Base-by-base conservation (phyloP, 2,329 filamentous ascomycete species). In the Sphaerostilbella broomeana region DNA sequence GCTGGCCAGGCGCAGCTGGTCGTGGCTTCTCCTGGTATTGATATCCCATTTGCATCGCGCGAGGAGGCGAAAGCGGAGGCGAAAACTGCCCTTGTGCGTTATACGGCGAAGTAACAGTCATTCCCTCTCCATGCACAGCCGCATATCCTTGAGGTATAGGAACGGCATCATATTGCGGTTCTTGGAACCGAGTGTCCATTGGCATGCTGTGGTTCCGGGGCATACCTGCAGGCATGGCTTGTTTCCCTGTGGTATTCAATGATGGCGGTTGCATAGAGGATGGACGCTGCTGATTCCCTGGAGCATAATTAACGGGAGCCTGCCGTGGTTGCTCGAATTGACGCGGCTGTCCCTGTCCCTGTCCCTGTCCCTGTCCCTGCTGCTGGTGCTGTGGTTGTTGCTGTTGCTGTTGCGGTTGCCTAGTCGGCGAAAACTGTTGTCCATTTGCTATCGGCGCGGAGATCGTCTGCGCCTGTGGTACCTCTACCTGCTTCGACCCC, bases 141-240 rank as follows among this genome's bases (percentile, higher is more conserved):
- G 46, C 41, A 30, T 68, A 67, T 10, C 56, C 54, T 18, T 44
- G 48, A 1, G 64, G 64, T 24, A 66, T 64, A 2, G 64, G 60
- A 1, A 67, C 59, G 10, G 51, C 49, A 3, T 50, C 61, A 25
- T 67, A 67, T 19, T 54, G 53, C 10, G 56, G 62, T 31, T 64
- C 63, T 21, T 35, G 28, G 8, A 34, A 30, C 9, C 32, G 12
- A 20, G 32, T 10, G 5, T 20, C 32, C 16, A 26, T 18, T 19
- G 34, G 20, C 35, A 43, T 24, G 13, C 36, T 30, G 34, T 39
- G 24, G 7, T 11, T 12, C 21, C 21, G n/a, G 11, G 24, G 26
- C 15, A 17, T 17, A 11, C 12, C 12, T 2, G n/a, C n/a, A n/a
- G 28, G n/a, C 13, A 16, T 15, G 28, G 17, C 28, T 16, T 16